Base-by-base conservation (phyloP, 352 stramenopile genomes). In the Globisporangium viniferum region DNA sequence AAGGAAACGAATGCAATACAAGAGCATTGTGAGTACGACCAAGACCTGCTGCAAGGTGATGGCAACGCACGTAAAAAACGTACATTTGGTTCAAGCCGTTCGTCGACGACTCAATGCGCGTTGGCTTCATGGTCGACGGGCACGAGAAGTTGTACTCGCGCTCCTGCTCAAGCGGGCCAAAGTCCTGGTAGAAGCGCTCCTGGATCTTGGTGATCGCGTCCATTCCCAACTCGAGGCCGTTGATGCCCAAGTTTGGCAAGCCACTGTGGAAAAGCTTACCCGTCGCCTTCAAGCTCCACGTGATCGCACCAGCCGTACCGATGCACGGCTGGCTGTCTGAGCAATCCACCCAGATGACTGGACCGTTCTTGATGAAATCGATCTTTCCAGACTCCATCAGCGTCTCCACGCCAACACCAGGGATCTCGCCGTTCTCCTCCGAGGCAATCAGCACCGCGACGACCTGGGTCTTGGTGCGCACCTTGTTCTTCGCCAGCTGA, bases 231-330 rank as follows among this genome's bases (percentile, higher is more conserved):
- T 98, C 92, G 27, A 98, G 72, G 20, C 88, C 81, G 69, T 98
- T 98, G 67, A 98, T 97, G 51, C 86, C 90, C 53, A 93, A 68
- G 68, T 97, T 91, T 2, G 92, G 90, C 55, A 98, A 70, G 18
- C 92, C 92, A 27, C 86, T 97, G 68, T 98, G 93, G 74, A 98
- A 98, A 31, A 98, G 76, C 73, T 97, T 97, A 62, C 93, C 93
- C 20, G 81, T 93, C 1, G 90, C 89, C 70, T 97, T 97, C 12
- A 98, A 67, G 44, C 80, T 89, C 93, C 93, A 98, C 41, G 91
- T 94, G 53, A 96, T 86, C 0, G 81, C 79, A 22, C 91, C 89
- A 33, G 90, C 86, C 36, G 93, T 98, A 9, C 93, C 93, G 56
- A 97, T 97, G 75, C 92, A 98, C 18, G 93, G 92, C 73, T 98